Evolutionary conservation across 2,329 filamentous ascomycete genomes (phyloP).

Genomic region (Samsoniella hepiali): DNA sequence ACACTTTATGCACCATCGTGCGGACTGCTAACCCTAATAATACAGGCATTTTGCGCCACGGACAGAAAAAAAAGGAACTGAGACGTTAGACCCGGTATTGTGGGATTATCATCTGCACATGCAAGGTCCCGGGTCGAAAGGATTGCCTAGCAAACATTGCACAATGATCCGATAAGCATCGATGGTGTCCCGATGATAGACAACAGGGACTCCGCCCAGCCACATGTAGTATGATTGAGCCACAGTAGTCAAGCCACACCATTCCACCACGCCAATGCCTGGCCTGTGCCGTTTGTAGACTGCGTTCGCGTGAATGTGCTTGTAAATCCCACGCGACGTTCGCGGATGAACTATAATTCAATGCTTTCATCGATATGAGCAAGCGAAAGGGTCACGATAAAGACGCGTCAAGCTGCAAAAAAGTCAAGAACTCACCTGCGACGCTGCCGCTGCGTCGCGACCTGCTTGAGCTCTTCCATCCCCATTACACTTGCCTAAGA

Average conservation of each 20-base stretch:
- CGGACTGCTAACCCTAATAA: too few species aligned
- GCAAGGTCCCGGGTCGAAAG: neutral
- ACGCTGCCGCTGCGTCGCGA: constrained; percentile 47
- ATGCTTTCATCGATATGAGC: neutral
- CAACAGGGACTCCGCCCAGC: neutral
- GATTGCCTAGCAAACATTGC: neutral
- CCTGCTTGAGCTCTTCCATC: constrained; percentile 67
- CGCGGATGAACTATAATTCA: neutral
- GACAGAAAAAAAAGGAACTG: neutral
- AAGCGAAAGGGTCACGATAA: constrained; percentile 13
- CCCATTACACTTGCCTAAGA: constrained; percentile 62
- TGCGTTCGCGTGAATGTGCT: neutral
- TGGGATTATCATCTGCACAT: neutral
- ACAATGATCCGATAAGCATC: neutral
- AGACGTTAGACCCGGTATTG: neutral
- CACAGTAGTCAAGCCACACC: constrained; percentile 6
- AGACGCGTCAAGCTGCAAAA: constrained; percentile 27
- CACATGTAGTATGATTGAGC: neutral
- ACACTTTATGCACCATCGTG: too few species aligned
- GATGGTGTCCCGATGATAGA: neutral
- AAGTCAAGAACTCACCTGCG: neutral
- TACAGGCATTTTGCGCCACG: neutral
- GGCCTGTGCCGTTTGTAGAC: neutral
- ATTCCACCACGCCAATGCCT: neutral
- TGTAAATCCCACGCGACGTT: neutral